Evolutionary conservation across 2,329 filamentous ascomycete species (phyloP), one percentile per base, ranked within the genome.

Genomic region (Aureobasidium sp.): DNA sequence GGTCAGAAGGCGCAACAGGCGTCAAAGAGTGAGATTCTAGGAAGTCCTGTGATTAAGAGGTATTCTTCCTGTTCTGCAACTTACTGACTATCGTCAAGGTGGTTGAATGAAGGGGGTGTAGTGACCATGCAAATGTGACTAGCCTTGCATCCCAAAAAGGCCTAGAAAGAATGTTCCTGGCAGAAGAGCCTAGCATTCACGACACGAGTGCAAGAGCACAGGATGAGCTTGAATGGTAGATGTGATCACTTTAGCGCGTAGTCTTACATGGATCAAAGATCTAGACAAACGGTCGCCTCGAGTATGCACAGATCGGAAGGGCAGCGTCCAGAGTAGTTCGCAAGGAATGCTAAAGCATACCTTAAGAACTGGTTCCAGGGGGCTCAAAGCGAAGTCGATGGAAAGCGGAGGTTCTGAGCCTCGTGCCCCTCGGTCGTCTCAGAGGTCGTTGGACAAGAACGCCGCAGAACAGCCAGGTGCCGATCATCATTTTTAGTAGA

Each of bases 101-200:
- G 17, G 2, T 43, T 9, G 10, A 40, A 37, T 25, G 10, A 33
- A 43, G 51, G 25, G 37, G 38, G 51, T 55, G 33, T 55, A 43
- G n/a, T 55, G 51, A 43, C 21, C 51, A 55, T 43, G 51, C 17
- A 57, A 46, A 45, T 25, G 53, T 46, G 40, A 46, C 43, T 42
- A 15, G 53, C 53, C 53, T 57, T 45, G 53, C 53, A 23, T 57
- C 53, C 21, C 21, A 27, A 46, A 37, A 15, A 35, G 38, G 38
- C 29, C 17, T 46, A 57, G 40, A 42, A 6, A 57, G 17, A 31
- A 37, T 17, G 47, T 23, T 23, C 29, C 31, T 37, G 21, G 11
- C 31, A 15, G 31, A 17, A 19, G 15, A 23, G 11, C 31, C 31
- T 51, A 51, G 31, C 47, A 23, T 51, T 10, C 7, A 51, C 9